Evolutionary conservation across 495 filamentous ascomycete species (phyloP).

Genomic region (Haplographium delicatum): DNA sequence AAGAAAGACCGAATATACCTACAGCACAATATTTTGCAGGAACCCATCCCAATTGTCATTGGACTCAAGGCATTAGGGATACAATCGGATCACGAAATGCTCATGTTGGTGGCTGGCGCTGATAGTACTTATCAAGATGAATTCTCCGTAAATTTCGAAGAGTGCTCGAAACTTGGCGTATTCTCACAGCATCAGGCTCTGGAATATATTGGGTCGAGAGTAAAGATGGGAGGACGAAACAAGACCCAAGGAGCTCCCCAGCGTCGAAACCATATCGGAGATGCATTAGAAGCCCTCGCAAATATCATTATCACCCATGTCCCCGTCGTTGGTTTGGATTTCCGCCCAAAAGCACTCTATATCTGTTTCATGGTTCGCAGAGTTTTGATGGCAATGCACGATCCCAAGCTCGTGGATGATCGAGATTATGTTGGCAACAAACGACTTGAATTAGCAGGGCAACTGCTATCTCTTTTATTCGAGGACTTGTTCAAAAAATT

Average conservation of each 20-base stretch:
- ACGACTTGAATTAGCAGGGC: constrained; percentile 85
- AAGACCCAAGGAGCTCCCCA: constrained; percentile 39
- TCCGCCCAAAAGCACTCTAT: constrained; percentile 91
- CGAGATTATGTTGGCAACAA: constrained; percentile 98
- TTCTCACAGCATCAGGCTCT: constrained; percentile 92
- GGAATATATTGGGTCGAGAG: constrained; percentile 78
- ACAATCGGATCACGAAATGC: constrained; percentile 88
- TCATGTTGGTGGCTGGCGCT: constrained; percentile 77
- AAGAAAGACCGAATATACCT: constrained; percentile 89
- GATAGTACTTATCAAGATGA: constrained; percentile 87
- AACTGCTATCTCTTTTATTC: constrained; percentile 91
- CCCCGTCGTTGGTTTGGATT: constrained; percentile 81
- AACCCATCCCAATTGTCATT: constrained; percentile 88
- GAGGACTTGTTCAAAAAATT: constrained; percentile 97
- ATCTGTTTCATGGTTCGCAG: constrained; percentile 93
- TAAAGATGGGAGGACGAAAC: constrained; percentile 73
- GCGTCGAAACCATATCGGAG: constrained; percentile 69
- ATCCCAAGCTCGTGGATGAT: constrained; percentile 85
- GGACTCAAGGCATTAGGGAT: constrained; percentile 91
- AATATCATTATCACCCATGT: constrained; percentile 91
- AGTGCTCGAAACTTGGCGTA: constrained; percentile 71
- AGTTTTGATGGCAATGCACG: constrained; percentile 87
- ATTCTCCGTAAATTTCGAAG: constrained; percentile 91
- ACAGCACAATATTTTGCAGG: constrained; percentile 86
- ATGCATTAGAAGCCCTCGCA: constrained; percentile 85